Evolutionary conservation across 2,329 filamentous ascomycete genomes (phyloP).

Genomic region (Aspergillus tanneri): DNA sequence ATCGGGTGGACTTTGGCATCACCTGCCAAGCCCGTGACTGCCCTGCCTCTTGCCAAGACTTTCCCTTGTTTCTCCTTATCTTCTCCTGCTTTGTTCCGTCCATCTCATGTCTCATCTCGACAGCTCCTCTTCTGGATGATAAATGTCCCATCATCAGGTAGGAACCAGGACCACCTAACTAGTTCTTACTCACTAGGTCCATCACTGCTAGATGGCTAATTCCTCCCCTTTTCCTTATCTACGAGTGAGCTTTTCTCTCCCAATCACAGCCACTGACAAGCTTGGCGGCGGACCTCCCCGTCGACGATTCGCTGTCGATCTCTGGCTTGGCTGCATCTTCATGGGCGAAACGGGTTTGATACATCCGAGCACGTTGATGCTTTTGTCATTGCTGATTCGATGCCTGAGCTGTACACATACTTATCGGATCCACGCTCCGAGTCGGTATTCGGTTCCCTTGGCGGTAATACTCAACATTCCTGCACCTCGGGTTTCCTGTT

Average conservation of each 20-base stretch:
- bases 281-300: constrained; percentile 33
- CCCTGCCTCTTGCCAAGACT: constrained; percentile 3
- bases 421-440: constrained; percentile 1
- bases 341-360: constrained; percentile 18
- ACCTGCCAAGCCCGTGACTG: constrained; percentile 4
- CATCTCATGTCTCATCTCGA: too few species aligned
- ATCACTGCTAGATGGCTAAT: neutral
- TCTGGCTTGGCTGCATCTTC: constrained; percentile 24
- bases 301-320: constrained; percentile 33
- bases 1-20: neutral
- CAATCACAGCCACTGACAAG: constrained; percentile 26
- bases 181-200: neutral
- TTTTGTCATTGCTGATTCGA: constrained; percentile 9
- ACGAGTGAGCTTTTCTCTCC: neutral
- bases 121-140: too few species aligned
- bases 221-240: constrained; percentile 6
- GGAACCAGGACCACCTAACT: too few species aligned
- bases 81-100: neutral
- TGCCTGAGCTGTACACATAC: neutral
- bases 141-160: too few species aligned
- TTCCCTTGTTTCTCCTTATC: neutral
- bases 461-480: neutral
- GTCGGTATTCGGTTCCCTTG: neutral
- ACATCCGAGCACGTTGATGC: constrained; percentile 15
- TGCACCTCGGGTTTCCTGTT: neutral